Conservation (phyloP, 83 land plant genomes). For the Picea abies region DNA sequence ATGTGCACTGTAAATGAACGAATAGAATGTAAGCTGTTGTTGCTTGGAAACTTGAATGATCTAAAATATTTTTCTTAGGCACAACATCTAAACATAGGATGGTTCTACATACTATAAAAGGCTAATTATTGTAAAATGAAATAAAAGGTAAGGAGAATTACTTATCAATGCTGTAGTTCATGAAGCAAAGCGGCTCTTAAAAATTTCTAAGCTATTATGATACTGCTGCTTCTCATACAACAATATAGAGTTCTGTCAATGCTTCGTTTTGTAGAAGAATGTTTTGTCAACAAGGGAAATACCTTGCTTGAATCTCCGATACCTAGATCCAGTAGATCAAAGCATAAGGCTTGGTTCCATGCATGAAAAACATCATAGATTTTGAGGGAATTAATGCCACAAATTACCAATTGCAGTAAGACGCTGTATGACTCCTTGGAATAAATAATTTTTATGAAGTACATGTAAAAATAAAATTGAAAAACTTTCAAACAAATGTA, state of each 20-base stretch:
- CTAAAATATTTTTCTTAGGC: slow-evolving; percentile 16
- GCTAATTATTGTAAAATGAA: not conserved
- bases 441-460: slow-evolving; percentile 6
- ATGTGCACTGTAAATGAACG: no score
- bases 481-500: slow-evolving; percentile 12
- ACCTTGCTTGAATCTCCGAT: not conserved
- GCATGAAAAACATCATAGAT: not conserved
- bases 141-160: no score
- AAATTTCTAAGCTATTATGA: not conserved
- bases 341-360: not conserved
- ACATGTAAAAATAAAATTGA: slow-evolving; percentile 3
- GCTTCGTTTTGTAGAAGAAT: slow-evolving; percentile 11
- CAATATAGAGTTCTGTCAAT: not conserved
- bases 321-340: not conserved
- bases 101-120: slow-evolving; percentile 26
- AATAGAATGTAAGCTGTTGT: no score
- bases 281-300: slow-evolving; percentile 9
- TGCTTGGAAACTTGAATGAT: slow-evolving; percentile 36
- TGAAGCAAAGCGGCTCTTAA: no score
- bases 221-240: slow-evolving; percentile 18
- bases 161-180: no score
- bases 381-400: no score
- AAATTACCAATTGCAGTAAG: slow-evolving; percentile 12
- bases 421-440: slow-evolving; percentile 11
- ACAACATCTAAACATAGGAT: not conserved